Evolutionary conservation across 306 rosid species (phyloP).

Genomic region (Luffa aegyptiaca): DNA sequence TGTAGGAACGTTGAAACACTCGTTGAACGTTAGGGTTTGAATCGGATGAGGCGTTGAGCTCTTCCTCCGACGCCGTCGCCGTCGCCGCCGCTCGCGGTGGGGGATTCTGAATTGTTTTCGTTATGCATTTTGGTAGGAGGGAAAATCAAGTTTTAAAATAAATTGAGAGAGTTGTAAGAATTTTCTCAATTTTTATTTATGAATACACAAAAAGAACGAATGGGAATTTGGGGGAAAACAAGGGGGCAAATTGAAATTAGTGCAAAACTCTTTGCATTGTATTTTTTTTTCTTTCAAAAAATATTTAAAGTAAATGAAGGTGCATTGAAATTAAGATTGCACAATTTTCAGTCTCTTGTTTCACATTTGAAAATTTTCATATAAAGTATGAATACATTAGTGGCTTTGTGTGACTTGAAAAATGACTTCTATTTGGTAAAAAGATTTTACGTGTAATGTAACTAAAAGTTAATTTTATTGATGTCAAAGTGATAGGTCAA

Average conservation of each 20-base stretch:
- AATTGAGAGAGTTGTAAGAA: constrained; percentile 15
- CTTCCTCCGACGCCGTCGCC: background rate
- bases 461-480: too few relatives aligned
- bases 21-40: constrained; percentile 69
- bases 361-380: too few relatives aligned
- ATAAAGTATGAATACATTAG: too few relatives aligned
- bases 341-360: background rate
- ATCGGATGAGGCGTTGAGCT: background rate
- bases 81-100: background rate
- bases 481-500: too few relatives aligned
- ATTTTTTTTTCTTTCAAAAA: background rate
- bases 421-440: too few relatives aligned
- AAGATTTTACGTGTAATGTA: too few relatives aligned
- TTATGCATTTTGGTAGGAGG: background rate
- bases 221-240: background rate
- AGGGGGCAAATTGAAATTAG: background rate
- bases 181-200: constrained; percentile 10
- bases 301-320: background rate
- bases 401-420: too few relatives aligned
- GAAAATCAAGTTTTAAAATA: constrained; percentile 16
- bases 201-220: background rate
- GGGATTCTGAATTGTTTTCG: background rate
- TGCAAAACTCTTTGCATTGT: background rate
- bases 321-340: background rate
- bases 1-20: constrained; percentile 69